Evolutionary conservation across 805 yeast species (phyloP), one percentile per base, ranked within the genome.

Genomic region (Myxozyma melibiosi): DNA sequence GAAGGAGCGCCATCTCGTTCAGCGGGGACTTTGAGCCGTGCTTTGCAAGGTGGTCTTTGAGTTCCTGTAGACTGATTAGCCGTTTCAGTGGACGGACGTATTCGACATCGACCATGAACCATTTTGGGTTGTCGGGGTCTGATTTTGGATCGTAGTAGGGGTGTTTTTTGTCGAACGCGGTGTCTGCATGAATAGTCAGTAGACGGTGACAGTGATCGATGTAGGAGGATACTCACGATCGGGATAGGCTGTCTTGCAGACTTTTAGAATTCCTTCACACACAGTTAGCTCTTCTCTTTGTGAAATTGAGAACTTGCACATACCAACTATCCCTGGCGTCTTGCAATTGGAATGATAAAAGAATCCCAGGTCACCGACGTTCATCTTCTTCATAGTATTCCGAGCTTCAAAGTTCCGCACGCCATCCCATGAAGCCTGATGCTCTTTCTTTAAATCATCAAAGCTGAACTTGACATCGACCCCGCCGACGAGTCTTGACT

Each of bases 321-420:
- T 39, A 39, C 62, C 62, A 5, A 80, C 84, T 14, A 82, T 75
- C 0, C 83, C 85, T 1, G 85, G 85, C 3, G 64, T 65, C 24
- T 76, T 74, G 58, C 85, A 78, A 62, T 81, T 82, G 3, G 84
- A 81, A 57, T 82, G 83, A 58, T 82, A 82, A 57, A 82, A 81
- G 6, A 82, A 71, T 25, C 78, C 76, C 7, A 75, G 51, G 56
- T 82, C 85, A 14, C 76, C 80, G 39, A 63, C 62, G 18, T 68
- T 58, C 85, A 82, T 82, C 37, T 71, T 69, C 18, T 75, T 63
- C 76, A 82, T 73, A 57, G 76, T 74, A 61, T 81, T 82, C 57
- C 78, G 71, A 1, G 85, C 85, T 68, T 81, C 85, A 58, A 76
- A 76, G 65, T 82, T 82, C 44, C 86, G 71, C 9, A 82, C 85